phyloP scores from a whole-genome alignment of 352 stramenopile species.

The Thraustochytrium striatum region DNA sequence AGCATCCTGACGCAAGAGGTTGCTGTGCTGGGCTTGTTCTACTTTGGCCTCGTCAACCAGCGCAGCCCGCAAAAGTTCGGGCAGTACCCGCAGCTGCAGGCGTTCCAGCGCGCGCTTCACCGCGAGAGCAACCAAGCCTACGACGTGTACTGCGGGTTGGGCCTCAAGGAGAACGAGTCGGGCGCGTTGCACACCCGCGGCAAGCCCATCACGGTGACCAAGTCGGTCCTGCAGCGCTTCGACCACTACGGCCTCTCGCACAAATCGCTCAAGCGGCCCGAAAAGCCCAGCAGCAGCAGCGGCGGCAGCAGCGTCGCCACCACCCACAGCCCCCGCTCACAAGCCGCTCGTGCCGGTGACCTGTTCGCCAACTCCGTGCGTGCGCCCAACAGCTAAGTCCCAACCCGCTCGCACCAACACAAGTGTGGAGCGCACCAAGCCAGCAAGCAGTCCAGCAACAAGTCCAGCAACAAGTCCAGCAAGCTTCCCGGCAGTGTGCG shows the following conservation, averaged over 20 bases:
- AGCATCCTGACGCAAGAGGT: constrained; percentile 38
- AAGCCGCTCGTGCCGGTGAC: no score
- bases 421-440: no score
- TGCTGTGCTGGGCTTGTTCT: constrained; percentile 24
- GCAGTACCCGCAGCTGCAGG: constrained; percentile 37
- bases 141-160: constrained; percentile 29
- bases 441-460: no score
- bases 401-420: no score
- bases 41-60: constrained; percentile 43
- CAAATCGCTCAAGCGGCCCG: constrained; percentile 13
- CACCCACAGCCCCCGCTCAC: no score
- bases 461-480: no score
- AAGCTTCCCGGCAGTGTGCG: no score
- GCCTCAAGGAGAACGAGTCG: constrained; percentile 6
- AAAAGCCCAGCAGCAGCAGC: neutral
- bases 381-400: no score
- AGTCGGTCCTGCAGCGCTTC: neutral
- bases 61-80: constrained; percentile 40
- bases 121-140: neutral
- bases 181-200: constrained; percentile 33
- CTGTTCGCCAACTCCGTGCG: no score
- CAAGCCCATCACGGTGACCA: constrained; percentile 4
- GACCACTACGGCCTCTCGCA: constrained; percentile 20
- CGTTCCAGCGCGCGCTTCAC: constrained; percentile 32
- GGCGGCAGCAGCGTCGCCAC: no score